A percentile compares a stretch with the other conserved stretches of the same genome.
Evolutionary conservation across 768 basidiomycete species (phyloP).

Genomic region (Phaeotremella skinneri): DNA sequence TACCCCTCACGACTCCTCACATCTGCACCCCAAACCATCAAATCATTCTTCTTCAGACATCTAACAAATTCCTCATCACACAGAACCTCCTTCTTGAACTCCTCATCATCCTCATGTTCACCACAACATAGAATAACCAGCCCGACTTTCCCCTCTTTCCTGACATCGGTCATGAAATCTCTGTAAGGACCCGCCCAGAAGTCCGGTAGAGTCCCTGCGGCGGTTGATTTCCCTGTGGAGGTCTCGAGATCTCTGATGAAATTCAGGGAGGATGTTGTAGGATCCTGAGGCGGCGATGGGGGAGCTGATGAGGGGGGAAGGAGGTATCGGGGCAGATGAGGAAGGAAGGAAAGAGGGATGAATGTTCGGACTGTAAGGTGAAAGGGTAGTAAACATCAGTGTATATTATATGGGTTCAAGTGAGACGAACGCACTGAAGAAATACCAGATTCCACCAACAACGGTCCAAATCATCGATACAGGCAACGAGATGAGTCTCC

Average conservation of each 20-base stretch:
- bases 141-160: constrained; percentile 69
- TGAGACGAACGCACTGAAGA: constrained; percentile 36
- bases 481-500: constrained; percentile 34
- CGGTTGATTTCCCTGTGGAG: constrained; percentile 26
- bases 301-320: constrained; percentile 34
- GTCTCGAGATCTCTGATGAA: constrained; percentile 37
- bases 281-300: constrained; percentile 24
- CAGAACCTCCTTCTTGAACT: constrained; percentile 83
- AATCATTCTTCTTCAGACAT: constrained; percentile 66
- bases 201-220: constrained; percentile 62
- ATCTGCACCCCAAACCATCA: constrained; percentile 91
- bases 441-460: constrained; percentile 42
- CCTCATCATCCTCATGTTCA: constrained; percentile 83
- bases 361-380: constrained; percentile 45
- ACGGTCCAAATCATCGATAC: constrained; percentile 30
- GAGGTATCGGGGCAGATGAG: constrained; percentile 44
- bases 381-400: background rate
- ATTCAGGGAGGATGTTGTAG: constrained; percentile 23
- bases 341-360: constrained; percentile 44
- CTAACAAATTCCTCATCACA: constrained; percentile 70
- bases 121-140: constrained; percentile 80
- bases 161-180: constrained; percentile 66
- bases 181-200: constrained; percentile 82
- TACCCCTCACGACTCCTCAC: constrained; percentile 78
- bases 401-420: background rate